phyloP scores from a whole-genome alignment of 2,329 filamentous ascomycete genomes.

The Alternaria ethzedia region DNA sequence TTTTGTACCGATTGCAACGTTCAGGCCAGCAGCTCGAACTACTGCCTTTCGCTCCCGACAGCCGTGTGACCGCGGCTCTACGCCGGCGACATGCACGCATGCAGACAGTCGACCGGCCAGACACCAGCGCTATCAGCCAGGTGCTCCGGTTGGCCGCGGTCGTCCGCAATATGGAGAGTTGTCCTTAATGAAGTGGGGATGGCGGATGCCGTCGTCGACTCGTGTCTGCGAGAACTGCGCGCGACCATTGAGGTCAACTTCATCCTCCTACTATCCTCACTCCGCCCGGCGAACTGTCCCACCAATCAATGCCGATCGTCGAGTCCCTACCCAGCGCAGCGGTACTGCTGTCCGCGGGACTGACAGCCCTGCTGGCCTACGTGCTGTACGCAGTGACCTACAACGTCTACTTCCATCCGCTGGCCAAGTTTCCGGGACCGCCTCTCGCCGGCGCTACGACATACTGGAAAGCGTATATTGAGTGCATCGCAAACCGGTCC shows the following conservation, averaged over 20 bases:
- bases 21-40: not conserved
- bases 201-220: not conserved
- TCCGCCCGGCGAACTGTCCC: not conserved
- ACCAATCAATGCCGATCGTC: not conserved
- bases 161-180: not conserved
- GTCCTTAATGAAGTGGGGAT: not conserved
- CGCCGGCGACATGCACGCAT: not conserved
- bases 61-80: not conserved
- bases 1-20: not conserved
- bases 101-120: not conserved
- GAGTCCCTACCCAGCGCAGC: slow-evolving; percentile 1
- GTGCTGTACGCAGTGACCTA: slow-evolving; percentile 31
- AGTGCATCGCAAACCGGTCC: slow-evolving; percentile 34
- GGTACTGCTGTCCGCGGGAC: slow-evolving; percentile 17
- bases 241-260: not conserved
- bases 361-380: slow-evolving; percentile 22
- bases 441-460: slow-evolving; percentile 25
- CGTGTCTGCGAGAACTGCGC: not conserved
- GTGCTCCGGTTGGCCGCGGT: not conserved
- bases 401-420: slow-evolving; percentile 52
- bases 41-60: not conserved
- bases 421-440: slow-evolving; percentile 53
- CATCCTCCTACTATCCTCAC: not conserved
- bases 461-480: slow-evolving; percentile 40
- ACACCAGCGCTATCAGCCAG: not conserved